phyloP scores from a whole-genome alignment of 352 stramenopile genomes.

The Globisporangium cystogenes region DNA sequence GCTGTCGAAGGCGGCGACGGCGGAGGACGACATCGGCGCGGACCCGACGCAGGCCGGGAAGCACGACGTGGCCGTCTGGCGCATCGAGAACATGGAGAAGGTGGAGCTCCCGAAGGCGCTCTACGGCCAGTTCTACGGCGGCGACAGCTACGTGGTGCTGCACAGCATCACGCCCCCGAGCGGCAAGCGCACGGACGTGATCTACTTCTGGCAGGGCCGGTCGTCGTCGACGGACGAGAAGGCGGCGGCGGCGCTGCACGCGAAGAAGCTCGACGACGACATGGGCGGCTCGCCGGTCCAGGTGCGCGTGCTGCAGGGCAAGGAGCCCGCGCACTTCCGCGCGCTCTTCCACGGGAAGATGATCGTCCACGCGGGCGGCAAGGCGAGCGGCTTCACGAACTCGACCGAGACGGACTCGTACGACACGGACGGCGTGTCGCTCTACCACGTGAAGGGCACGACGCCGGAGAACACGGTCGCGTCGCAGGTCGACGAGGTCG shows the following conservation, averaged over 20 bases:
- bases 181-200: conserved; percentile 74
- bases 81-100: conserved; percentile 90
- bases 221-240: conserved; percentile 87
- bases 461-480: conserved; percentile 82
- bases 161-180: conserved; percentile 62
- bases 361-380: conserved; percentile 87
- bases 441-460: conserved; percentile 91
- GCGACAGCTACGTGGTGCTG: conserved; percentile 96
- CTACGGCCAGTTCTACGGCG: conserved; percentile 92
- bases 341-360: conserved; percentile 89
- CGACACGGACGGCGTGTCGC: conserved; percentile 77
- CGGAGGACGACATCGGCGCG: conserved; percentile 68
- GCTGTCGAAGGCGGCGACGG: conserved; percentile 27
- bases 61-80: conserved; percentile 85
- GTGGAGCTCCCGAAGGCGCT: conserved; percentile 64
- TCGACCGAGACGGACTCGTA: conserved; percentile 76
- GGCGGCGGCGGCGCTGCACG: conserved; percentile 54
- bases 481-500: conserved; percentile 71
- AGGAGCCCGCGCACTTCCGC: conserved; percentile 86
- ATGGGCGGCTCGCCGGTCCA: conserved; percentile 83
- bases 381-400: conserved; percentile 88
- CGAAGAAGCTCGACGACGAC: conserved; percentile 78
- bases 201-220: conserved; percentile 92
- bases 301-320: conserved; percentile 82
- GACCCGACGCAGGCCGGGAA: conserved; percentile 65